Percentiles rank a stretch among this genome's conserved stretches.
Conservation (phyloP, 1,284 basidiomycete species). For the Malassezia sp. region DNA sequence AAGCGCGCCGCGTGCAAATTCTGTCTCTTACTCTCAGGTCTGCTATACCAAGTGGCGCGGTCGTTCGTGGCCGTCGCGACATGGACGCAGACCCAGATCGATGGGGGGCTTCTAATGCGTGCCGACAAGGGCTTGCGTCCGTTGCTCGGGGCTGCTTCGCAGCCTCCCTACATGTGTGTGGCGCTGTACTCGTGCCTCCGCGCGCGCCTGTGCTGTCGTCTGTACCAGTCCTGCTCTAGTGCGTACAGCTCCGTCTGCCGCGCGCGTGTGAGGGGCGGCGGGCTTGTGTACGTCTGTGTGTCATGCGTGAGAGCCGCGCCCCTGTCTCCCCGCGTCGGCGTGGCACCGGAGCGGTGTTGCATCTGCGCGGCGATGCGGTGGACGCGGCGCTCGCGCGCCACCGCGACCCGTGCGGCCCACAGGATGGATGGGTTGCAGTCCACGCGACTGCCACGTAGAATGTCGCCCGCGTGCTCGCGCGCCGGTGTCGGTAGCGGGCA, state of each 20-base stretch:
- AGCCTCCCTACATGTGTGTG: slow-evolving; percentile 12
- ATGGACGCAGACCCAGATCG: slow-evolving; percentile 16
- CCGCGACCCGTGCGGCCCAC: no score
- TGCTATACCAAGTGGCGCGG: slow-evolving; percentile 17
- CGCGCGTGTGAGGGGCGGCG: background rate
- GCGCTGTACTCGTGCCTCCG: background rate
- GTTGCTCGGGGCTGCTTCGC: slow-evolving; percentile 17
- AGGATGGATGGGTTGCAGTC: no score
- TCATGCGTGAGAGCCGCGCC: no score
- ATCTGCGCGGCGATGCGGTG: no score
- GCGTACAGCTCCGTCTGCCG: background rate
- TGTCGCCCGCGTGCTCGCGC: no score
- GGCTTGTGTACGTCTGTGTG: background rate
- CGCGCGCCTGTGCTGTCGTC: background rate
- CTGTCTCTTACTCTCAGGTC: slow-evolving; percentile 5
- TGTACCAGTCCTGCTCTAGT: slow-evolving; percentile 10
- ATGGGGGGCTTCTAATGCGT: slow-evolving; percentile 18
- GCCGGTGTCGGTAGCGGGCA: no score
- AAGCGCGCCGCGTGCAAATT: background rate
- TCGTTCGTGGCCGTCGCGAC: slow-evolving; percentile 13
- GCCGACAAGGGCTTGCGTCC: slow-evolving; percentile 2
- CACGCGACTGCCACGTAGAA: no score
- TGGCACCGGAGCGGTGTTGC: no score
- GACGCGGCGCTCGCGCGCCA: no score
- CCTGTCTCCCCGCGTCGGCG: no score